Percentiles rank a stretch among this genome's conserved stretches.
Conservation (phyloP, 306 rosid species). For the Geum urbanum region DNA sequence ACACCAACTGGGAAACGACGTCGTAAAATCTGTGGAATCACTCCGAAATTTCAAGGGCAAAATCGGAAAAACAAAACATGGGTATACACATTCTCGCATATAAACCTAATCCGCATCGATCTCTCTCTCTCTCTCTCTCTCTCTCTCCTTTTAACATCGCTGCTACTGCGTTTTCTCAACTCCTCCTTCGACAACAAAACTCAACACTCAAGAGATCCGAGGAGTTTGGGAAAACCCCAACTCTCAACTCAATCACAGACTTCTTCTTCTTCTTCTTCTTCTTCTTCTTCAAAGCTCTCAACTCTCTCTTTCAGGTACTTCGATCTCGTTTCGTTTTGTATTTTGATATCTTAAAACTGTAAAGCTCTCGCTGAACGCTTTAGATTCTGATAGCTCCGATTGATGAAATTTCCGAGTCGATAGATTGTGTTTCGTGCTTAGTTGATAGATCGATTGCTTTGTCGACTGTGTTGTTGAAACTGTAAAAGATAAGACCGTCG, state of each 20-base stretch:
- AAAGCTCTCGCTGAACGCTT: neutral
- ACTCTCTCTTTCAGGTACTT: constrained; percentile 19
- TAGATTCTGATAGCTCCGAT: neutral
- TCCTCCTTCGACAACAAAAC: constrained; percentile 16
- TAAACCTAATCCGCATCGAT: constrained; percentile 2
- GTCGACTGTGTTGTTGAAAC: neutral
- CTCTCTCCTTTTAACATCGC: neutral
- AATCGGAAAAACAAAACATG: constrained; percentile 19
- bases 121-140: neutral
- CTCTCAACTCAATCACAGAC: constrained; percentile 5
- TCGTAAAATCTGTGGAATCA: too few species aligned
- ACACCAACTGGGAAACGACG: too few species aligned
- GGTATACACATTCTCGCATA: constrained; percentile 2
- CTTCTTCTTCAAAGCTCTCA: constrained; percentile 13
- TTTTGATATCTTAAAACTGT: neutral
- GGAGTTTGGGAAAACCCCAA: constrained; percentile 40
- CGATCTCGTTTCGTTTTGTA: constrained; percentile 5
- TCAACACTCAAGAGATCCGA: constrained; percentile 30
- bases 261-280: too few species aligned
- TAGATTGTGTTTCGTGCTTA: neutral
- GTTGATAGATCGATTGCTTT: constrained; percentile 17
- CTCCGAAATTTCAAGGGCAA: constrained; percentile 17
- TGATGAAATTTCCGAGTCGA: neutral
- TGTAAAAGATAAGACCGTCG: neutral
- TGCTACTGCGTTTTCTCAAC: constrained; percentile 11